Conservation (phyloP, 2,329 filamentous ascomycete species). For the Calonectria leucothoes region DNA sequence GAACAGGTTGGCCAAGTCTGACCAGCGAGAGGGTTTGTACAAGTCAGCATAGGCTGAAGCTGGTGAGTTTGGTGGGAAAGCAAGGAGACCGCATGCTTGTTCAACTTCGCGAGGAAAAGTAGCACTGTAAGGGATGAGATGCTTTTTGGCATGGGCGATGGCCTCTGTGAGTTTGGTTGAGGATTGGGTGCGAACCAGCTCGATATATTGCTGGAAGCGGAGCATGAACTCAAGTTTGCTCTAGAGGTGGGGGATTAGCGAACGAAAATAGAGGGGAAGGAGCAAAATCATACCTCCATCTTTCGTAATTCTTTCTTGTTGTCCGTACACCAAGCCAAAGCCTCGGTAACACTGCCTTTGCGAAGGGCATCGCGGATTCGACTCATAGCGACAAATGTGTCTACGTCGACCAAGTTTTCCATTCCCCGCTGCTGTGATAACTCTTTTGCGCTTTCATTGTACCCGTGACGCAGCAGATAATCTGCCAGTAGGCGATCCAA, state of each 20-base stretch:
- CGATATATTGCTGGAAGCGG: constrained; percentile 93
- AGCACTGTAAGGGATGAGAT: constrained; percentile 77
- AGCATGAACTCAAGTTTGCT: constrained; percentile 93
- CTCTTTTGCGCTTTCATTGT: constrained; percentile 79
- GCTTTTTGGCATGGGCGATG: constrained; percentile 83
- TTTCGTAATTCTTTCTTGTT: constrained; percentile 94
- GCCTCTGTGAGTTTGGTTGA: constrained; percentile 78
- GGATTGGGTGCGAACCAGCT: constrained; percentile 79
- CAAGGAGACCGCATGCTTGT: constrained; percentile 83
- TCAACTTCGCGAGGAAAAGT: constrained; percentile 76
- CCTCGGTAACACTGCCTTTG: constrained; percentile 78
- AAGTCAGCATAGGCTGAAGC: constrained; percentile 63
- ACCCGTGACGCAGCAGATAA: constrained; percentile 88
- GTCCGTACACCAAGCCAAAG: constrained; percentile 89
- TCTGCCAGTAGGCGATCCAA: constrained; percentile 91
- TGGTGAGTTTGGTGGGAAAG: constrained; percentile 69
- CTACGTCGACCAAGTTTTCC: constrained; percentile 85
- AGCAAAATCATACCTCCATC: constrained; percentile 71
- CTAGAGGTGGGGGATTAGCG: constrained; percentile 50
- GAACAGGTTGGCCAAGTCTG: constrained; percentile 81
- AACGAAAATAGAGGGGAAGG: not conserved
- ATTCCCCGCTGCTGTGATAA: constrained; percentile 82
- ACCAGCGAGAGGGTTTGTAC: constrained; percentile 81
- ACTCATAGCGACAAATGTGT: constrained; percentile 87
- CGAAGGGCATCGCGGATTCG: constrained; percentile 80